These are phyloP conservation scores for Dactylella cylindrospora DNA, from an alignment of 2,329 filamentous ascomycete genomes.

Conservation along the genomic window DNA sequence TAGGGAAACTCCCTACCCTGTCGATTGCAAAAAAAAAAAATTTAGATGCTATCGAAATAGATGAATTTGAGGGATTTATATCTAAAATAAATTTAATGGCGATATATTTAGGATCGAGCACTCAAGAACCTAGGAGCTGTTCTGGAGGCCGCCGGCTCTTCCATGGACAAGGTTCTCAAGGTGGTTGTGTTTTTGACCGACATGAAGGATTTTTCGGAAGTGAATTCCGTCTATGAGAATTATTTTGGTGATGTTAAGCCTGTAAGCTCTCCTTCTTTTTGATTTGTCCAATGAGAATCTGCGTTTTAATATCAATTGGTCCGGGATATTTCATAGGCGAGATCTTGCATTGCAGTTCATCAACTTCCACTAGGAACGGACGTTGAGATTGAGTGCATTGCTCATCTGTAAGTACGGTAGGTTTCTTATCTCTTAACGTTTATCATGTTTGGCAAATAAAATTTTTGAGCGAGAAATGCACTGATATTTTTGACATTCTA, in stretches of 20 bases:
- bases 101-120: constrained; percentile 37
- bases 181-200: constrained; percentile 87
- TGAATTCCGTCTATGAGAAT: constrained; percentile 72
- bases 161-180: constrained; percentile 80
- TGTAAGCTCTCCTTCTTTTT: constrained; percentile 13
- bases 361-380: constrained; percentile 81
- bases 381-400: constrained; percentile 88
- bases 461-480: neutral
- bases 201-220: constrained; percentile 83
- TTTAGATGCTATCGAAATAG: neutral
- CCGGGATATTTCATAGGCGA: constrained; percentile 52
- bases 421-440: constrained; percentile 9
- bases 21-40: neutral
- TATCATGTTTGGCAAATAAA: neutral
- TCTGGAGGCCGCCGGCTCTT: constrained; percentile 76
- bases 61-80: neutral
- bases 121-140: constrained; percentile 76
- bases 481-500: neutral
- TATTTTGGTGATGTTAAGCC: constrained; percentile 63
- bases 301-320: neutral
- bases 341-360: constrained; percentile 87
- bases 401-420: constrained; percentile 59
- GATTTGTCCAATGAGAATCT: neutral
- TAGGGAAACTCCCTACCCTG: neutral
- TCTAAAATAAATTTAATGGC: neutral